Evolutionary conservation across 208 protist species (phyloP), one percentile per base, ranked within the genome.

Genomic region (Acanthamoeba sp.): DNA sequence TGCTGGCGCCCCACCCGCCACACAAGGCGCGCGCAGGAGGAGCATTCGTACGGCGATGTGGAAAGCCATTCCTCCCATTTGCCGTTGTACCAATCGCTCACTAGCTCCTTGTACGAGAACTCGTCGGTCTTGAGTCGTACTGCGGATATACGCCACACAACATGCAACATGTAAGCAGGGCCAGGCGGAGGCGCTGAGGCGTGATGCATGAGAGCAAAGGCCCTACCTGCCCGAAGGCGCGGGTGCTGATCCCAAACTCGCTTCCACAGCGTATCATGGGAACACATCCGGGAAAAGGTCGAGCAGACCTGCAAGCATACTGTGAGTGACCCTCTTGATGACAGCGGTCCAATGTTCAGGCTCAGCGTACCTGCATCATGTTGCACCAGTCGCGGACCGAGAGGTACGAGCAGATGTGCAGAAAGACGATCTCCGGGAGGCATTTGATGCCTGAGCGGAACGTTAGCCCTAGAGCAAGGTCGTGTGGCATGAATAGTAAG

Each of bases 81-180:
- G 64, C 59, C 34, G 14, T 24, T 34, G 69, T 92, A 92, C 55
- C 55, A 92, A 73, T 92, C 87, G 40, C 59, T 34, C 40, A 92
- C 87, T 22, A 92, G 59, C 29, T 92, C 87, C 57, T 92, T 92
- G 64, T 92, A 92, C n/a, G 78, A 45, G 78, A 76, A 92, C 36
- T 92, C 55, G 18, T 92, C 87, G 18, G 59, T 92, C 87, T 92
- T 92, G 0, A 78, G 9, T 3, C 87, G 87, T 16, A 92, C 87
- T 92, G 69, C 9, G 45, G 59, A n/a, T 12, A 45, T 10, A 59
- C 82, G 40, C 6, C 27, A n/a, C 4, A n/a, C n/a, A n/a, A n/a
- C n/a, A n/a, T n/a, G n/a, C 85, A 59, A 88, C 42, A 14, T 32
- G 4, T 1, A 57, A 10, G 48, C n/a, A 27, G 62, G n/a, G 20